Percentiles rank a stretch among this genome's conserved stretches.
Evolutionary conservation across 2,329 filamentous ascomycete species (phyloP).

Genomic region (Scedosporium dehoogii): DNA sequence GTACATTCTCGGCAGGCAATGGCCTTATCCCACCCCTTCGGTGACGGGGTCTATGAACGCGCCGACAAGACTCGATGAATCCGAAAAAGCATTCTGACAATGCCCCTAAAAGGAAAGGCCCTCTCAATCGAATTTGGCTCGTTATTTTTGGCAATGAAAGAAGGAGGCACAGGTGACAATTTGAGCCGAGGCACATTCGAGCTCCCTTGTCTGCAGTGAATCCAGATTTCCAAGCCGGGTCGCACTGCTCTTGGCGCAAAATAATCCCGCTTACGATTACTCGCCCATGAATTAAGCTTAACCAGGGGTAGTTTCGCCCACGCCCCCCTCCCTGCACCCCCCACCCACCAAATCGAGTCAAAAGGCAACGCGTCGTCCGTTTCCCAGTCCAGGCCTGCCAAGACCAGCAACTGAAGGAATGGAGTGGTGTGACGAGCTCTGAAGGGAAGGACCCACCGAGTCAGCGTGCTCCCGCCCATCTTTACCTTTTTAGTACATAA

Average conservation of each 20-base stretch:
- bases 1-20: too few relatives aligned
- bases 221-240: too few relatives aligned
- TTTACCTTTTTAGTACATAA: neutral
- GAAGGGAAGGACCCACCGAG: neutral
- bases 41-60: too few relatives aligned
- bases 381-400: neutral
- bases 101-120: too few relatives aligned
- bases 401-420: neutral
- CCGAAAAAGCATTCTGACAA: too few relatives aligned
- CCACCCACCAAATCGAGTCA: neutral
- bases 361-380: neutral
- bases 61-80: too few relatives aligned
- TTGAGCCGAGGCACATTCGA: neutral
- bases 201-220: too few relatives aligned
- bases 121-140: too few relatives aligned
- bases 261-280: neutral
- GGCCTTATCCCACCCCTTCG: too few relatives aligned
- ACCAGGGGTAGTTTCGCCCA: neutral
- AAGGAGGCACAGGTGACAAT: too few relatives aligned
- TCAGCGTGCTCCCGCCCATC: neutral
- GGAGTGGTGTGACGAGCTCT: neutral
- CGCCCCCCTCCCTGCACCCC: neutral
- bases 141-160: too few relatives aligned
- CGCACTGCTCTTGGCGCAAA: neutral
- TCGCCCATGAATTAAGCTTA: neutral